Evolutionary conservation across 106 monocot genomes (phyloP).

Genomic region (Xerophyta viscosa): DNA sequence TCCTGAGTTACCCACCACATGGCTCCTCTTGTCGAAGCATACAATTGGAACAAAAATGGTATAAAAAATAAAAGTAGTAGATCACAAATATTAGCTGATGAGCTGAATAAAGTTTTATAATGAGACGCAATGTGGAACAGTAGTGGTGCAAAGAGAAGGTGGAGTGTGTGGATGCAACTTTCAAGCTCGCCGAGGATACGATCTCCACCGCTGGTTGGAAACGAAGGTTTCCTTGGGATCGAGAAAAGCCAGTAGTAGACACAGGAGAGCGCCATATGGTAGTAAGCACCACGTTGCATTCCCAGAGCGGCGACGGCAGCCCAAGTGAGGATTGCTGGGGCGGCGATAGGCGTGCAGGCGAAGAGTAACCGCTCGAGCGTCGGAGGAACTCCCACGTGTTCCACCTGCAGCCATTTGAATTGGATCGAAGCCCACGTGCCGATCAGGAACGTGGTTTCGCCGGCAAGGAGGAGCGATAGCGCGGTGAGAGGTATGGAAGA

Average conservation of each 20-base stretch:
- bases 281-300: conserved; percentile 58
- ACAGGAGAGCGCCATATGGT: conserved; percentile 53
- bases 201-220: conserved; percentile 7
- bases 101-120: conserved; percentile 55
- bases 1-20: conserved; percentile 93
- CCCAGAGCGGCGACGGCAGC: conserved; percentile 72
- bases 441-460: conserved; percentile 56
- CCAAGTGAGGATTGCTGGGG: conserved; percentile 74
- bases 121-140: conserved; percentile 65
- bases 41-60: conserved; percentile 87
- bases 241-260: conserved; percentile 89
- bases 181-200: conserved; percentile 73
- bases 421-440: conserved; percentile 87
- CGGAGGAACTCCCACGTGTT: conserved; percentile 50
- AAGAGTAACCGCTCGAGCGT: conserved; percentile 84
- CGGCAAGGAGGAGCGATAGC: conserved; percentile 64
- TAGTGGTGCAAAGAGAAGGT: conserved; percentile 68
- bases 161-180: conserved; percentile 75
- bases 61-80: conserved; percentile 76
- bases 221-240: conserved; percentile 39
- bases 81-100: conserved; percentile 50
- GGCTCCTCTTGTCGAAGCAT: conserved; percentile 76
- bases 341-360: conserved; percentile 63
- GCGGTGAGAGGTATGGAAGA: conserved; percentile 38
- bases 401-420: conserved; percentile 81